Evolutionary conservation across 169 alveolate species (phyloP).

Genomic region (Plasmodium adleri): DNA sequence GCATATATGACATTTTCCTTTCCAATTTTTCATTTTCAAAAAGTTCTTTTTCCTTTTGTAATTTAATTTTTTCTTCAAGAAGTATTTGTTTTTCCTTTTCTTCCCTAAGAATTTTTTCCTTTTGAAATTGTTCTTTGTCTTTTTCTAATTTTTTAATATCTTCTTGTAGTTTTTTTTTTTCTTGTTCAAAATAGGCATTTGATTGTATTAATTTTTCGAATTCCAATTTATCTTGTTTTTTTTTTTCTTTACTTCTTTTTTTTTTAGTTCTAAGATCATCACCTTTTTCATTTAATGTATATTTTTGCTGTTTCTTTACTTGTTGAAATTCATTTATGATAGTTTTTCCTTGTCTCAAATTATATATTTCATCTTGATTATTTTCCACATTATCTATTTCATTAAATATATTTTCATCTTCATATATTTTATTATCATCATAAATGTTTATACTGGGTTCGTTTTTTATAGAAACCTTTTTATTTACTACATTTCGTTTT

Average conservation of each 20-base stretch:
- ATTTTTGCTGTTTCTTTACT: not conserved
- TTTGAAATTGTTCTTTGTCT: slow-evolving; percentile 46
- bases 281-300: not conserved
- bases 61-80: slow-evolving; percentile 75
- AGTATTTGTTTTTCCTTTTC: slow-evolving; percentile 73
- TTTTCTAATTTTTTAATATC: slow-evolving; percentile 53
- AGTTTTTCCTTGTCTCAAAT: not conserved
- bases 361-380: not conserved
- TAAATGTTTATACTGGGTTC: not conserved
- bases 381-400: not conserved
- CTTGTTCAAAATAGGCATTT: slow-evolving; percentile 54
- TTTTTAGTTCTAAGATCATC: not conserved
- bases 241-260: slow-evolving; percentile 2
- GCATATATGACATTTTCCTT: slow-evolving; percentile 40
- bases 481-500: not conserved
- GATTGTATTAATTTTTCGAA: slow-evolving; percentile 31
- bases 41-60: slow-evolving; percentile 74
- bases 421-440: not conserved
- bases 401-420: not conserved
- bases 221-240: slow-evolving; percentile 23
- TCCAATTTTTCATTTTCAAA: slow-evolving; percentile 51
- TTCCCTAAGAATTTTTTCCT: slow-evolving; percentile 29
- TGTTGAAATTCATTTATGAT: not conserved
- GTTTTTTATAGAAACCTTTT: slow-evolving; percentile 13
- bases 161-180: slow-evolving; percentile 59